Base-by-base conservation (phyloP, 345 rosid genomes). In the Pugionium dolabratum region DNA sequence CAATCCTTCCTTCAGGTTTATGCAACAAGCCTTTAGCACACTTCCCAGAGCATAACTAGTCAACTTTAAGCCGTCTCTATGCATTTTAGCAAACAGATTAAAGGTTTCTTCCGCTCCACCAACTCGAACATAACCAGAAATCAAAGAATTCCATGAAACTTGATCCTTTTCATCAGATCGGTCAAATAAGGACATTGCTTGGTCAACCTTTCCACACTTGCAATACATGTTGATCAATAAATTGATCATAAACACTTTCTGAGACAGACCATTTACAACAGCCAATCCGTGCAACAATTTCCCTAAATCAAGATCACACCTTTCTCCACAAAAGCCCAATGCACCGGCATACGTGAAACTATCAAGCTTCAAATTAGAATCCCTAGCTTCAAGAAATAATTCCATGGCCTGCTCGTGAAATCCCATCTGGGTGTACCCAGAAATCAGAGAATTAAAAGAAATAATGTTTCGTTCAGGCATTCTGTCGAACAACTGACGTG, bases 121-220 rank as follows among this genome's bases (percentile, higher is more conserved):
- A 39, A 70, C n/a, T 47, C 80, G 49, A 39, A 72, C 80, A 66
- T 69, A 79, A 18, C 81, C 82, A 1, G 84, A 72, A 46, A 84
- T 84, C 79, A 81, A 59, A 59, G 88, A 73, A 50, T 81, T 84
- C 87, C 85, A 83, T 30, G 83, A 75, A 62, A 79, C 66, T 9
- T 44, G 66, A 66, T 84, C 82, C 74, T 68, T 64, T 51, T 61
- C 82, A 26, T 58, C 37, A n/a, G 70, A 75, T 34, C 37, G 54
- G 60, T 83, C 80, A 61, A 83, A 81, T 50, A 83, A 63, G 26
- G 68, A 44, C 78, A 74, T 72, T 6, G 85, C 83, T 45, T 63
- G 81, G 41, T 81, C 76, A 53, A 79, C 51, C 46, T 48, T 58
- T 7, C 79, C 80, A 64, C 85, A 79, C 54, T 77, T 83, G 59